Conservation (phyloP, 2,329 filamentous ascomycete species). For the Fusarium paranaense region DNA sequence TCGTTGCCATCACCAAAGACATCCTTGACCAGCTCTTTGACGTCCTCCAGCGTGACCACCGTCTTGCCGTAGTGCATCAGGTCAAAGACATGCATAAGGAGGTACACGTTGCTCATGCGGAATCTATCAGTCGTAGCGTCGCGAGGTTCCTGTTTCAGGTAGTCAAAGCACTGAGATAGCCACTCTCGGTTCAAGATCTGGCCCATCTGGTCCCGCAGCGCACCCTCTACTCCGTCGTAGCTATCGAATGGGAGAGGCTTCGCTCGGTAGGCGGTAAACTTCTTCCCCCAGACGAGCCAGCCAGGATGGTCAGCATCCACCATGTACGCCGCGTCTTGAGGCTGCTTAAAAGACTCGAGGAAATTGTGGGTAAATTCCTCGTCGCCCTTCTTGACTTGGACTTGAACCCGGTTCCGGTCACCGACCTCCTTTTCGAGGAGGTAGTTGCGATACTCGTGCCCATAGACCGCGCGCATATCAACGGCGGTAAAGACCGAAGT, state of each 20-base stretch:
- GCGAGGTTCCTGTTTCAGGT: conserved; percentile 94
- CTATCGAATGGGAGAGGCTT: conserved; percentile 74
- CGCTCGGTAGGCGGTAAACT: conserved; percentile 82
- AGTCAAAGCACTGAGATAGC: conserved; percentile 89
- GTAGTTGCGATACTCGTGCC: conserved; percentile 89
- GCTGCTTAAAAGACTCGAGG: conserved; percentile 80
- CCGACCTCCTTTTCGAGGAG: conserved; percentile 80
- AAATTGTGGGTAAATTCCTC: conserved; percentile 83
- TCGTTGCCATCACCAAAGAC: conserved; percentile 94
- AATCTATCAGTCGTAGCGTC: conserved; percentile 87
- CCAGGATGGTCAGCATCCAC: conserved; percentile 93
- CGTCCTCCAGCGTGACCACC: conserved; percentile 83
- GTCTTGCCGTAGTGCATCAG: conserved; percentile 86
- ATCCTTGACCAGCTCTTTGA: conserved; percentile 81
- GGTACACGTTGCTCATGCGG: conserved; percentile 86
- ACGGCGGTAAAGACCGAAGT: conserved; percentile 83
- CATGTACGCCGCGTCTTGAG: conserved; percentile 79
- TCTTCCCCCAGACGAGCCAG: conserved; percentile 95
- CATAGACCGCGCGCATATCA: conserved; percentile 86
- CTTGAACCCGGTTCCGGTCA: conserved; percentile 79
- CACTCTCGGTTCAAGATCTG: conserved; percentile 83
- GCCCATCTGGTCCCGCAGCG: conserved; percentile 82
- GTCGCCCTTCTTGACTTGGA: conserved; percentile 80
- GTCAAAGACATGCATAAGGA: conserved; percentile 91
- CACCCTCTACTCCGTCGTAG: conserved; percentile 85